Evolutionary conservation across 2,329 filamentous ascomycete species (phyloP).

Genomic region (Lachnellula willkommii): DNA sequence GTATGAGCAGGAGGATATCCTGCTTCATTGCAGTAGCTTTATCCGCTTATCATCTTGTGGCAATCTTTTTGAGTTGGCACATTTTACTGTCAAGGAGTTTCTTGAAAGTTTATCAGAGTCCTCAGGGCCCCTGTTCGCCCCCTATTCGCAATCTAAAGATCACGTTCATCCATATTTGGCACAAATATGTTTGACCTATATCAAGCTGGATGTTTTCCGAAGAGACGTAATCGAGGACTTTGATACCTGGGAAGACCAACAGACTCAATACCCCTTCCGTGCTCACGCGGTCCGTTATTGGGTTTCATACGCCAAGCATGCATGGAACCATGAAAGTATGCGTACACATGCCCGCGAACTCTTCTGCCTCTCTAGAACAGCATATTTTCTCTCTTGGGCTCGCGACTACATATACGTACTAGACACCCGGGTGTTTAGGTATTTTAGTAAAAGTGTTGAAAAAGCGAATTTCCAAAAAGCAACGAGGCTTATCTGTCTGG

Average conservation of each 20-base stretch:
- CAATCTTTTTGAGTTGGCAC: constrained; percentile 14
- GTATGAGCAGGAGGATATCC: constrained; percentile 10
- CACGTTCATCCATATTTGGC: background rate
- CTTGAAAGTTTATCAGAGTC: background rate
- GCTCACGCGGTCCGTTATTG: background rate
- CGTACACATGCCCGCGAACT: background rate
- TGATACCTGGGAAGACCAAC: background rate
- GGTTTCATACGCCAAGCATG: background rate
- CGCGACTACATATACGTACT: background rate
- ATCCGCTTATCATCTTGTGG: constrained; percentile 6
- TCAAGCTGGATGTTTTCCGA: background rate
- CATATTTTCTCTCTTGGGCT: background rate
- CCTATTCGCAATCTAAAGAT: background rate
- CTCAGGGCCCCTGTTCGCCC: background rate
- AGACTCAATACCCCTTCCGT: background rate
- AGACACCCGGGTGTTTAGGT: too few relatives aligned
- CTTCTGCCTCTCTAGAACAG: background rate
- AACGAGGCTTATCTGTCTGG: background rate
- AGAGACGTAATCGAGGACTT: background rate
- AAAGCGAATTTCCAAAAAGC: too few relatives aligned
- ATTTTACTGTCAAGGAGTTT: constrained; percentile 23
- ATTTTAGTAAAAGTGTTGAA: too few relatives aligned
- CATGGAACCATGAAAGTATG: background rate
- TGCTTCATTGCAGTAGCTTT: constrained; percentile 19
- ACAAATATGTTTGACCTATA: background rate